A percentile compares a stretch with the other conserved stretches of the same genome.
These are phyloP conservation scores for Rhizopus arrhizus DNA, from an alignment of 371 early-diverging fungal genomes.

Conservation along the genomic window DNA sequence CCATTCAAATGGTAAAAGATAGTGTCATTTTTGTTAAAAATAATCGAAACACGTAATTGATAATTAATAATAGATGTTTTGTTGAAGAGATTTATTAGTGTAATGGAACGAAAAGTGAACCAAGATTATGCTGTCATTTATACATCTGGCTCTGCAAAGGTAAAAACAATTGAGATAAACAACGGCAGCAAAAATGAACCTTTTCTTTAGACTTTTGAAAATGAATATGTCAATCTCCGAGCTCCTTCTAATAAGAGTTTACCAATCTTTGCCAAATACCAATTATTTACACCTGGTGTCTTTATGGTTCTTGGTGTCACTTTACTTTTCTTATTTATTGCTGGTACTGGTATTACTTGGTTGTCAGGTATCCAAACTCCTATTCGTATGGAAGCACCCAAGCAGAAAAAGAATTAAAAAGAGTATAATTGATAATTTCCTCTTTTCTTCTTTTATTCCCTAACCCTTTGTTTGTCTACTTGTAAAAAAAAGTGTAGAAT, in stretches of 20 bases:
- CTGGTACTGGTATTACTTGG: slow-evolving; percentile 49
- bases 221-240: slow-evolving; percentile 29
- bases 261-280: slow-evolving; percentile 55
- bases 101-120: slow-evolving; percentile 30
- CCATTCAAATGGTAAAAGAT: slow-evolving; percentile 41
- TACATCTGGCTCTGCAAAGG: slow-evolving; percentile 49
- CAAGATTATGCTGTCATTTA: slow-evolving; percentile 51
- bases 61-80: slow-evolving; percentile 27
- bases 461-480: too few relatives aligned
- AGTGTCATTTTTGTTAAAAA: background rate
- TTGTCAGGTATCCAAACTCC: slow-evolving; percentile 51
- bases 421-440: background rate
- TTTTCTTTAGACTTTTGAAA: slow-evolving; percentile 1
- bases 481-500: too few relatives aligned
- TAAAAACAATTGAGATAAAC: slow-evolving; percentile 11
- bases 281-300: slow-evolving; percentile 51
- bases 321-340: slow-evolving; percentile 43
- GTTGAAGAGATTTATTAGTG: slow-evolving; percentile 18
- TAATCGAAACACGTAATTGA: background rate
- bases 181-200: background rate
- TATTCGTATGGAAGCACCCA: slow-evolving; percentile 44
- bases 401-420: slow-evolving; percentile 45
- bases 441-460: slow-evolving; percentile 2
- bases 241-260: slow-evolving; percentile 24
- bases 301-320: slow-evolving; percentile 50